Conservation (phyloP, 192 early-diverging fungal genomes). For the Gamsiella multidivaricata region DNA sequence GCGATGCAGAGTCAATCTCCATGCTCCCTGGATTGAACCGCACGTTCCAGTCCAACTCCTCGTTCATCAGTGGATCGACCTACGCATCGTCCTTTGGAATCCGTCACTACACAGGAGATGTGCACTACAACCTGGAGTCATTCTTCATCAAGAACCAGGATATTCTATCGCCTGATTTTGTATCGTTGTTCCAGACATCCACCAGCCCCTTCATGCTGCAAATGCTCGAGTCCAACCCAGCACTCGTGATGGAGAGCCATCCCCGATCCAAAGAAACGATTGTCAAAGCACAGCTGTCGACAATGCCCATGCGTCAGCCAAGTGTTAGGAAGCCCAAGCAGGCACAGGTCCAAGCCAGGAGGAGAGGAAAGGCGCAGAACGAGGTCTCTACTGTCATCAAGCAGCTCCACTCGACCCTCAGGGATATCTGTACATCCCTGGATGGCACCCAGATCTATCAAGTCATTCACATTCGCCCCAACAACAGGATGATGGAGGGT, state of each 20-base stretch:
- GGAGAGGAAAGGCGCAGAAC: conserved; percentile 44
- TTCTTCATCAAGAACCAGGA: conserved; percentile 84
- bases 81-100: conserved; percentile 72
- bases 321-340: conserved; percentile 67
- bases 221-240: conserved; percentile 78
- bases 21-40: conserved; percentile 61
- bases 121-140: conserved; percentile 81
- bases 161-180: conserved; percentile 84
- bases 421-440: conserved; percentile 85
- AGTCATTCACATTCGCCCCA: conserved; percentile 85
- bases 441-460: conserved; percentile 83
- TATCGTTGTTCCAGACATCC: conserved; percentile 78
- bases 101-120: conserved; percentile 75
- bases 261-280: conserved; percentile 78
- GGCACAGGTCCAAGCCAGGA: conserved; percentile 26
- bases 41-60: conserved; percentile 56
- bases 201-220: conserved; percentile 78
- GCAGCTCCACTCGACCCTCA: conserved; percentile 71
- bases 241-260: conserved; percentile 77
- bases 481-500: conserved; percentile 58
- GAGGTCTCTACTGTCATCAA: conserved; percentile 65
- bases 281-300: conserved; percentile 81
- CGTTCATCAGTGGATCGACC: conserved; percentile 56
- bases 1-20: conserved; percentile 57
- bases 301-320: conserved; percentile 79